phyloP scores from a whole-genome alignment of 1,139 yeast species.

The Debaryomycetaceae sp. region DNA sequence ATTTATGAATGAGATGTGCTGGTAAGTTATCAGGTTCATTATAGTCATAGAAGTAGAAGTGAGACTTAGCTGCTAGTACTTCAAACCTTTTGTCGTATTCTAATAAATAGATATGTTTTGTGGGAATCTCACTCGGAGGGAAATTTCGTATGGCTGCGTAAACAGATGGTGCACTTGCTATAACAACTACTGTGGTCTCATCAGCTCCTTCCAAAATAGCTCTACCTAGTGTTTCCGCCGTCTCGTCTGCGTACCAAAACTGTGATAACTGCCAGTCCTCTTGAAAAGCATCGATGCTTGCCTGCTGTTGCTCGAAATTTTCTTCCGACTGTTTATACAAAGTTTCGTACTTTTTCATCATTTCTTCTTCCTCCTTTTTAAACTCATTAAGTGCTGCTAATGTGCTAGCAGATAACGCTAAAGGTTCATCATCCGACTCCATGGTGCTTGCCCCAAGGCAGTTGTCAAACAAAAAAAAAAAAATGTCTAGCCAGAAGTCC shows the following conservation, averaged over 20 bases:
- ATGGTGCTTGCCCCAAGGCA: constrained; percentile 9
- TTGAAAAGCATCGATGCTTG: constrained; percentile 62
- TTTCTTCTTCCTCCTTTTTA: constrained; percentile 59
- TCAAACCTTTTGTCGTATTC: constrained; percentile 79
- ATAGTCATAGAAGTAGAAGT: constrained; percentile 74
- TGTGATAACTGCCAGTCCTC: constrained; percentile 96
- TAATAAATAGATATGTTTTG: constrained; percentile 65
- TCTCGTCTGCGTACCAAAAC: constrained; percentile 78
- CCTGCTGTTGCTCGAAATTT: constrained; percentile 29
- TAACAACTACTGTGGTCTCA: constrained; percentile 62
- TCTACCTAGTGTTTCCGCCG: constrained; percentile 64
- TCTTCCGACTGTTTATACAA: constrained; percentile 60
- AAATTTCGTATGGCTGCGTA: constrained; percentile 72
- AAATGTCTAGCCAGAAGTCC: background rate
- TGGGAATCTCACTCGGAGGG: constrained; percentile 53
- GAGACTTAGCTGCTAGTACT: constrained; percentile 62
- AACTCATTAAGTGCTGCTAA: constrained; percentile 77
- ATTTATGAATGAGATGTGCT: constrained; percentile 53
- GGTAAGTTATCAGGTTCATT: constrained; percentile 64
- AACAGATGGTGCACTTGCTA: constrained; percentile 89
- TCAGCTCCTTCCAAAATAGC: constrained; percentile 77
- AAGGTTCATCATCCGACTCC: constrained; percentile 42
- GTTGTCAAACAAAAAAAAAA: background rate
- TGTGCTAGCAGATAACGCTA: constrained; percentile 63
- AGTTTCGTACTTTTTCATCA: constrained; percentile 56